Conservation (phyloP, 2,329 filamentous ascomycete species). For the Fusarium sp. region DNA sequence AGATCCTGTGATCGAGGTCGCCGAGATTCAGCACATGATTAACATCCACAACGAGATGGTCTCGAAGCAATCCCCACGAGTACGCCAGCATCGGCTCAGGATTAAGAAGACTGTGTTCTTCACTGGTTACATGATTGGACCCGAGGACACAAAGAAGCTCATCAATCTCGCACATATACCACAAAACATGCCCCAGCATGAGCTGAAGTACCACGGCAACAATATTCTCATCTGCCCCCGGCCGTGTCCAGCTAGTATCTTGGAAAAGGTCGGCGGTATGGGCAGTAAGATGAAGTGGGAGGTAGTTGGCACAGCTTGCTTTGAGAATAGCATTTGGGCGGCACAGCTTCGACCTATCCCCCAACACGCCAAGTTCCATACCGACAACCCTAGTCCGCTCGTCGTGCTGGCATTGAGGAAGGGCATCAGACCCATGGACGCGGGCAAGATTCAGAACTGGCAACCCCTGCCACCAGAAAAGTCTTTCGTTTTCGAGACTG, state of each 20-base stretch:
- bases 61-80: slow-evolving; percentile 49
- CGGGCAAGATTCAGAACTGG: slow-evolving; percentile 86
- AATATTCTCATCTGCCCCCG: slow-evolving; percentile 90
- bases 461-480: slow-evolving; percentile 77
- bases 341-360: slow-evolving; percentile 80
- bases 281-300: slow-evolving; percentile 87
- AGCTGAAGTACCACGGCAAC: slow-evolving; percentile 86
- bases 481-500: slow-evolving; percentile 81
- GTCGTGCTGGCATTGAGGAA: slow-evolving; percentile 86
- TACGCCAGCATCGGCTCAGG: slow-evolving; percentile 63
- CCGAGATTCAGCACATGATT: slow-evolving; percentile 89
- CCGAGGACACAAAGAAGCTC: slow-evolving; percentile 77
- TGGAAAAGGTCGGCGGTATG: slow-evolving; percentile 88
- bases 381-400: slow-evolving; percentile 80
- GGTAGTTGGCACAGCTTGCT: slow-evolving; percentile 79
- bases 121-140: slow-evolving; percentile 87
- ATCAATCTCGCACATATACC: slow-evolving; percentile 76
- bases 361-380: slow-evolving; percentile 75
- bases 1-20: slow-evolving; percentile 82
- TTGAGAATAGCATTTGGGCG: slow-evolving; percentile 89
- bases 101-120: slow-evolving; percentile 92
- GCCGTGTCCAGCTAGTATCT: slow-evolving; percentile 75
- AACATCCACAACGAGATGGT: slow-evolving; percentile 81
- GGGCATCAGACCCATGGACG: slow-evolving; percentile 81
- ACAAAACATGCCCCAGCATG: slow-evolving; percentile 70